Conservation (phyloP, 805 yeast species). For the Myxozyma mucilagina region DNA sequence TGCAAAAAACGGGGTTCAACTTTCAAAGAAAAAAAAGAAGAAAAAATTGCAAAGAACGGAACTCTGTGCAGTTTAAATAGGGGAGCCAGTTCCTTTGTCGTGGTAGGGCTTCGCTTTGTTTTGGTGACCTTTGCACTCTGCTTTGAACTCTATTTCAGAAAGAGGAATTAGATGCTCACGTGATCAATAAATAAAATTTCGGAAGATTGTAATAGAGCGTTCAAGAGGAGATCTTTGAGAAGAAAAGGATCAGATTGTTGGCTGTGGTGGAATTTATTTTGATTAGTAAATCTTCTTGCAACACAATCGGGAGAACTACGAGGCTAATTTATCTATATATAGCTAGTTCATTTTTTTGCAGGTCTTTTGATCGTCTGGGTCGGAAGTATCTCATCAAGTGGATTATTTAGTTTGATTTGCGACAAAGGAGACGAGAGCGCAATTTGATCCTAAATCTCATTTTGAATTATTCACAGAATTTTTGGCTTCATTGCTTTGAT, state of each 20-base stretch:
- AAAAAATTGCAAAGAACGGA: background rate
- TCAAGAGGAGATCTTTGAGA: background rate
- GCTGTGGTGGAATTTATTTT: too few relatives aligned
- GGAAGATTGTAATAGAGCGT: background rate
- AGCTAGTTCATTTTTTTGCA: too few relatives aligned
- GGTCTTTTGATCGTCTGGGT: too few relatives aligned
- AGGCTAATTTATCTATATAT: too few relatives aligned
- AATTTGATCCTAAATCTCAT: background rate
- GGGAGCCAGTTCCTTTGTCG: background rate
- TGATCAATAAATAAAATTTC: background rate
- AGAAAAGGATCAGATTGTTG: background rate
- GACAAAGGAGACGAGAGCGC: background rate
- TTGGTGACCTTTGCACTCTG: too few relatives aligned
- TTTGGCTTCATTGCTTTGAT: background rate
- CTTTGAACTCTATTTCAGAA: background rate
- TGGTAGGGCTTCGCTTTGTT: too few relatives aligned
- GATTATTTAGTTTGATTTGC: too few relatives aligned
- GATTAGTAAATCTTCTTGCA: too few relatives aligned
- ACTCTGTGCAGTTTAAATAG: background rate
- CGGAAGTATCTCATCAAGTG: too few relatives aligned
- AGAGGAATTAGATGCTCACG: conserved; percentile 5
- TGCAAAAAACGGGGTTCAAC: conserved; percentile 25
- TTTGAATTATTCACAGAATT: background rate
- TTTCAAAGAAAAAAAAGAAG: conserved; percentile 25
- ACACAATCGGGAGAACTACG: too few relatives aligned